These are phyloP conservation scores for Otatea glauca DNA, from an alignment of 176 grass and related monocot genomes.

Conservation along the genomic window DNA sequence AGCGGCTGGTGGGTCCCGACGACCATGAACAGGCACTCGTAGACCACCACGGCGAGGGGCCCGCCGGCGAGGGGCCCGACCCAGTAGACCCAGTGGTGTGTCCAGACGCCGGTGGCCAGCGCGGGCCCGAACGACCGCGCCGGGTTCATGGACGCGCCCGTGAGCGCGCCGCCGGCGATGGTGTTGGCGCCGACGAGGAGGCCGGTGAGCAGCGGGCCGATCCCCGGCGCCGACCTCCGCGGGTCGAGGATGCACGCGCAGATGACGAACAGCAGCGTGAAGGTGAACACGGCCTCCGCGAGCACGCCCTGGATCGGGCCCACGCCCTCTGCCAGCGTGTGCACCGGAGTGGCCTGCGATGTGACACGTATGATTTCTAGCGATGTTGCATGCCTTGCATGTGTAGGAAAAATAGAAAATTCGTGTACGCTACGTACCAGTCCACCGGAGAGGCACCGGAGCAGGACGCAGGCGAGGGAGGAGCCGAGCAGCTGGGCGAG, in stretches of 20 bases:
- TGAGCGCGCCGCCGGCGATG: slow-evolving; percentile 71
- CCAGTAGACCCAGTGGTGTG: slow-evolving; percentile 95
- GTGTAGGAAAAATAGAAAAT: neutral
- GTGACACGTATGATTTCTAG: neutral
- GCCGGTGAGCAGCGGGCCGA: slow-evolving; percentile 69
- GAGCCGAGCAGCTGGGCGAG: slow-evolving; percentile 73
- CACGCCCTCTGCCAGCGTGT: slow-evolving; percentile 66
- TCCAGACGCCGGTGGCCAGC: slow-evolving; percentile 63
- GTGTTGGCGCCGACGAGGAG: slow-evolving; percentile 85
- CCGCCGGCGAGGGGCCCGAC: slow-evolving; percentile 78
- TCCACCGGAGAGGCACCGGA: slow-evolving; percentile 75
- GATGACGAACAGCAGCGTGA: slow-evolving; percentile 77
- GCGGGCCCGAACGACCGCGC: slow-evolving; percentile 83
- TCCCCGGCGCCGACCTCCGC: slow-evolving; percentile 52
- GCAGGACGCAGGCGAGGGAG: slow-evolving; percentile 68
- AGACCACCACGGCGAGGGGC: slow-evolving; percentile 60
- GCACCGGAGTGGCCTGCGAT: slow-evolving; percentile 59
- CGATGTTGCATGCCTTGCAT: neutral
- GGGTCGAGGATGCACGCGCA: slow-evolving; percentile 74
- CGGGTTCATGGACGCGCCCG: slow-evolving; percentile 96
- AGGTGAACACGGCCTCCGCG: slow-evolving; percentile 81
- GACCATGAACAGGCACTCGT: slow-evolving; percentile 62
- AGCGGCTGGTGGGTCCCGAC: slow-evolving; percentile 49
- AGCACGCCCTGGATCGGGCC: slow-evolving; percentile 61
- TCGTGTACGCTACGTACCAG: slow-evolving; percentile 2